A percentile compares a stretch with the other conserved stretches of the same genome.
phyloP scores from a whole-genome alignment of 2,329 filamentous ascomycete species.

The Diaporthe sp. region DNA sequence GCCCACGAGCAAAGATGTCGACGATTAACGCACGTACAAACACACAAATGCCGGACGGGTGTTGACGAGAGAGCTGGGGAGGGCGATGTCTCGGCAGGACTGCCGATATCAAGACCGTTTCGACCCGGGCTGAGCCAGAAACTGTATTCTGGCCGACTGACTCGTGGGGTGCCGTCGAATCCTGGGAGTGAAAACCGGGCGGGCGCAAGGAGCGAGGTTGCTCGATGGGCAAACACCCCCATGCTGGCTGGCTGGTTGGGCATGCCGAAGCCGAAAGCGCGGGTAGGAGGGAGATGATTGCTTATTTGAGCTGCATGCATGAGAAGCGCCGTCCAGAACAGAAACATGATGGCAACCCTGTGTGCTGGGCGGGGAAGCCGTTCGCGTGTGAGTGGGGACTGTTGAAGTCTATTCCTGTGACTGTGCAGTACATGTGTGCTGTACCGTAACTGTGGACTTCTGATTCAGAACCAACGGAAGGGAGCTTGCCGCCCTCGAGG shows the following conservation, averaged over 20 bases:
- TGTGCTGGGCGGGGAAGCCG: conserved; percentile 25
- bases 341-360: conserved; percentile 25
- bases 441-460: conserved; percentile 2
- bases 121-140: conserved; percentile 20
- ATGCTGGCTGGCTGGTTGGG: conserved; percentile 5
- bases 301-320: conserved; percentile 29
- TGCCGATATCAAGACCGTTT: neutral
- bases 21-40: neutral
- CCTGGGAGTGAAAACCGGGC: conserved; percentile 2
- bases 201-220: conserved; percentile 13
- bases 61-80: neutral
- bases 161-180: conserved; percentile 6
- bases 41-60: neutral
- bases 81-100: conserved; percentile 2
- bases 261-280: neutral
- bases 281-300: conserved; percentile 3
- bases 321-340: conserved; percentile 28
- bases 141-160: conserved; percentile 15
- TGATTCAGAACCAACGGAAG: conserved; percentile 17
- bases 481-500: conserved; percentile 1
- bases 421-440: neutral
- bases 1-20: neutral
- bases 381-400: conserved; percentile 29
- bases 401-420: conserved; percentile 17
- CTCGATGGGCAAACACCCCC: conserved; percentile 24